Percentiles rank a stretch among this genome's conserved stretches.
Conservation (phyloP, 1,139 yeast genomes). For the Magnusiomyces suaveolens region DNA sequence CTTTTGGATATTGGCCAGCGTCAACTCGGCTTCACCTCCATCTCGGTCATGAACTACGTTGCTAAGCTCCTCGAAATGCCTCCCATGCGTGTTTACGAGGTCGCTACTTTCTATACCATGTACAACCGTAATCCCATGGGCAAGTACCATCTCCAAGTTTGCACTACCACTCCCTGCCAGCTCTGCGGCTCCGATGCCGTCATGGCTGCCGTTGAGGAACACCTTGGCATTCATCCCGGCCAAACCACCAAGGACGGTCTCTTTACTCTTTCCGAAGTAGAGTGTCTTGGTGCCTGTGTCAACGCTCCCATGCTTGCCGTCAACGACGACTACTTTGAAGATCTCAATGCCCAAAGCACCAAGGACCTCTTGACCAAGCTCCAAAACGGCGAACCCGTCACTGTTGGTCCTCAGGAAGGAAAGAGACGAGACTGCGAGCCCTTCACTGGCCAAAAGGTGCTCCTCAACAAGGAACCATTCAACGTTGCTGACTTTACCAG, state of each 20-base stretch:
- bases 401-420: constrained; percentile 60
- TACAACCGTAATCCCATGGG: constrained; percentile 84
- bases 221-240: constrained; percentile 63
- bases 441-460: constrained; percentile 56
- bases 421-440: constrained; percentile 69
- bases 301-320: constrained; percentile 85
- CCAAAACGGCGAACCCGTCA: constrained; percentile 51
- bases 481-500: constrained; percentile 56
- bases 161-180: constrained; percentile 89
- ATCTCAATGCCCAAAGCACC: constrained; percentile 61
- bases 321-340: constrained; percentile 78
- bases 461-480: constrained; percentile 51
- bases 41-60: constrained; percentile 87
- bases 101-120: constrained; percentile 90
- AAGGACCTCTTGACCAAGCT: constrained; percentile 53
- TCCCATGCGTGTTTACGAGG: constrained; percentile 92
- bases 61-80: constrained; percentile 83
- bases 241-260: constrained; percentile 68
- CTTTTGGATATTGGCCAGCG: constrained; percentile 81
- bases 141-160: constrained; percentile 71
- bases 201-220: constrained; percentile 57
- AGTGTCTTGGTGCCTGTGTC: constrained; percentile 87
- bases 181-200: constrained; percentile 73
- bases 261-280: constrained; percentile 81
- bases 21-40: constrained; percentile 79